Percentiles rank a stretch among this genome's conserved stretches.
phyloP scores from a whole-genome alignment of 2,329 filamentous ascomycete species.

The Didymella sp. region DNA sequence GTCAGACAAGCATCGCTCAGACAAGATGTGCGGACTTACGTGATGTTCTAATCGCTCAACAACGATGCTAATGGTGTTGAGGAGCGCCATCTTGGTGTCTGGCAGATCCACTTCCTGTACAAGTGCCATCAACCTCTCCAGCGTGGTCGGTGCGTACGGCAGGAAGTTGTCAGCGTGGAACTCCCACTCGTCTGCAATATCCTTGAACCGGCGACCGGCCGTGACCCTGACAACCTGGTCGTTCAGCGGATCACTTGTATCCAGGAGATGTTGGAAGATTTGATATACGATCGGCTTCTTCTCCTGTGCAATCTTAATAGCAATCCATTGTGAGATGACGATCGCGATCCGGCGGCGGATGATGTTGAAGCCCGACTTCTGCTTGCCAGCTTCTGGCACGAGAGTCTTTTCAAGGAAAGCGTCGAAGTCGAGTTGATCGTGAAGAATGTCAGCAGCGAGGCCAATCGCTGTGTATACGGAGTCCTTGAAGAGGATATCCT shows the following conservation, averaged over 20 bases:
- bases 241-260: conserved; percentile 77
- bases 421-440: conserved; percentile 82
- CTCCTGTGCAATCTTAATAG: conserved; percentile 73
- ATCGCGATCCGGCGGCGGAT: conserved; percentile 88
- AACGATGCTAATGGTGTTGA: conserved; percentile 83
- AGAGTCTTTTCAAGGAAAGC: conserved; percentile 76
- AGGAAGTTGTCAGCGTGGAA: conserved; percentile 77
- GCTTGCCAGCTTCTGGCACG: conserved; percentile 77
- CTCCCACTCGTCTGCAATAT: conserved; percentile 82
- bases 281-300: conserved; percentile 81
- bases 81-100: conserved; percentile 87
- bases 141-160: conserved; percentile 76
- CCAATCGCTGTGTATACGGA: conserved; percentile 94
- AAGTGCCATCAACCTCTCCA: conserved; percentile 77
- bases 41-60: conserved; percentile 82
- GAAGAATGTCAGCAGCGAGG: conserved; percentile 78
- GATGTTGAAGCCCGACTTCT: conserved; percentile 74
- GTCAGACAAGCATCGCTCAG: conserved; percentile 13
- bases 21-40: conserved; percentile 49
- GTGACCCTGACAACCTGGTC: conserved; percentile 93
- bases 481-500: conserved; percentile 84
- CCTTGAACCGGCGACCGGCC: conserved; percentile 82
- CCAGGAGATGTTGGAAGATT: conserved; percentile 86
- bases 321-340: conserved; percentile 86
- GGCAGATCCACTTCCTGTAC: conserved; percentile 79